These are phyloP conservation scores for Saturnispora sekii DNA, from an alignment of 805 yeast species.

Conservation along the genomic window DNA sequence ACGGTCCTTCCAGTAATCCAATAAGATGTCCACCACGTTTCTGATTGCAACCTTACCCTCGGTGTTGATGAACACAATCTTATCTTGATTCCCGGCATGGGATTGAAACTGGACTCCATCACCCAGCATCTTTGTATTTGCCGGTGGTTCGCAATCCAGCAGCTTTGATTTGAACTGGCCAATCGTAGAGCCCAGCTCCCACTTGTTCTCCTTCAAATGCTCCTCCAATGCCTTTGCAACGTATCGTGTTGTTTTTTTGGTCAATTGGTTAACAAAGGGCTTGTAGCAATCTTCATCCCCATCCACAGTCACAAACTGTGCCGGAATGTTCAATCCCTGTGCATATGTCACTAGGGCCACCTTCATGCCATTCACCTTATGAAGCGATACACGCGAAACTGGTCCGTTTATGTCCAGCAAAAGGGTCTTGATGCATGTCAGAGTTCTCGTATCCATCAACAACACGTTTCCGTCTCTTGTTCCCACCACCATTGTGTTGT, in stretches of 20 bases:
- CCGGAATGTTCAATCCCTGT: constrained; percentile 2
- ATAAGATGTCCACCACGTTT: constrained; percentile 1
- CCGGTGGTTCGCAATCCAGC: background rate
- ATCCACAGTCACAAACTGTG: constrained; percentile 1
- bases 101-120: constrained; percentile 8
- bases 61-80: constrained; percentile 2
- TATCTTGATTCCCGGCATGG: background rate
- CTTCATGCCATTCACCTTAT: background rate
- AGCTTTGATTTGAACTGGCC: constrained; percentile 1
- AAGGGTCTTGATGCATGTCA: constrained; percentile 8
- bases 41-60: constrained; percentile 7
- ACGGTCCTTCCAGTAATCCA: constrained; percentile 7
- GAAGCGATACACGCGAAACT: constrained; percentile 6
- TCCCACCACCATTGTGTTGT: constrained; percentile 7
- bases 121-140: background rate
- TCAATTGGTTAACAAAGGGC: background rate
- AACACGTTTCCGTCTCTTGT: constrained; percentile 13
- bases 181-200: background rate
- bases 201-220: constrained; percentile 1
- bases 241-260: background rate
- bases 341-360: constrained; percentile 1
- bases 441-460: constrained; percentile 7
- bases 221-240: constrained; percentile 1
- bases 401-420: constrained; percentile 8
- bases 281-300: background rate